These are phyloP conservation scores for Hygrophila difformis DNA, from an alignment of 257 asterid species.

Conservation along the genomic window DNA sequence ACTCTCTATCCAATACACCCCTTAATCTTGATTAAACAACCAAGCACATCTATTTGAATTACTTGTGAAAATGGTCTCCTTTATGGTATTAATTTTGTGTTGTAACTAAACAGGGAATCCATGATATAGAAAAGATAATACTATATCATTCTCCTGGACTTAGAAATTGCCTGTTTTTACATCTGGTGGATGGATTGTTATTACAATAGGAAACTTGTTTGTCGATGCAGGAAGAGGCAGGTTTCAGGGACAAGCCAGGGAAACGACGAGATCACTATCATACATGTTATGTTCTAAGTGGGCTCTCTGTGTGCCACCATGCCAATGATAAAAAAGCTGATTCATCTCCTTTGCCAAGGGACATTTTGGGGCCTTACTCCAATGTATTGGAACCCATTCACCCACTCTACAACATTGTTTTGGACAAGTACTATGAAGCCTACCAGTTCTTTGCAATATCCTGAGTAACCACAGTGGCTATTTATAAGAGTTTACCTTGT, in stretches of 20 bases:
- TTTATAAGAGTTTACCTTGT: no score
- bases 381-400: constrained; percentile 73
- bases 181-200: no score
- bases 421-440: constrained; percentile 68
- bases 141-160: no score
- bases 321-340: constrained; percentile 29
- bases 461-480: constrained; percentile 1
- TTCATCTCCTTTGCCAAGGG: constrained; percentile 57
- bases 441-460: constrained; percentile 34
- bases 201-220: no score
- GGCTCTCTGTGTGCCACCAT: constrained; percentile 72
- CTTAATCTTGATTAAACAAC: no score
- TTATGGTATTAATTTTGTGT: no score
- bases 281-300: constrained; percentile 91
- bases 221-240: constrained; percentile 66
- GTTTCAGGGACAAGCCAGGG: constrained; percentile 94
- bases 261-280: constrained; percentile 87
- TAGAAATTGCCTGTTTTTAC: no score
- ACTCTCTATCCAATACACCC: no score
- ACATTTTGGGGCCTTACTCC: constrained; percentile 71
- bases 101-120: no score
- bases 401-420: constrained; percentile 59
- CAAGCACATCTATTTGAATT: no score
- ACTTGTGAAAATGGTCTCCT: no score
- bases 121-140: no score